These are phyloP conservation scores for Periconia sp. DNA, from an alignment of 2,329 filamentous ascomycete genomes.

Conservation along the genomic window DNA sequence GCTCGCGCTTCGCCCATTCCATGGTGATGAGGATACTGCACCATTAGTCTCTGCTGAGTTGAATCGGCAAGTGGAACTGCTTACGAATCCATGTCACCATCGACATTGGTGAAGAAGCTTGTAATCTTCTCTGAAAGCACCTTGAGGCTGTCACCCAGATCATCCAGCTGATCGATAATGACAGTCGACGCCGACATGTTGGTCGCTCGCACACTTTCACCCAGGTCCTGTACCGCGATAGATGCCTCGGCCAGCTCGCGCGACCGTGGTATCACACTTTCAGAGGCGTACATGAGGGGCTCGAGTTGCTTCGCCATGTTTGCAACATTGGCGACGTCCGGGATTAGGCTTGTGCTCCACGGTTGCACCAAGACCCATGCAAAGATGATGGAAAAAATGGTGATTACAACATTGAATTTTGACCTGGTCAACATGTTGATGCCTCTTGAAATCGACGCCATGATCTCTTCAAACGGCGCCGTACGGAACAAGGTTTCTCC, in stretches of 20 bases:
- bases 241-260: slow-evolving; percentile 87
- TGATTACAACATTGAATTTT: slow-evolving; percentile 66
- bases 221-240: slow-evolving; percentile 91
- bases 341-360: slow-evolving; percentile 66
- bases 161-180: slow-evolving; percentile 84
- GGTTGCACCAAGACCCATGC: slow-evolving; percentile 69
- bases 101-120: slow-evolving; percentile 89
- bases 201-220: slow-evolving; percentile 83
- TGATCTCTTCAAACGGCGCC: slow-evolving; percentile 76
- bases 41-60: slow-evolving; percentile 13
- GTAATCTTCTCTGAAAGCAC: slow-evolving; percentile 82
- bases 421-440: slow-evolving; percentile 67
- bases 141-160: slow-evolving; percentile 82
- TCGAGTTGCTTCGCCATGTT: slow-evolving; percentile 89
- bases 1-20: slow-evolving; percentile 91
- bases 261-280: slow-evolving; percentile 83
- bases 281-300: slow-evolving; percentile 91
- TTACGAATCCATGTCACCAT: slow-evolving; percentile 85
- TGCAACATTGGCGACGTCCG: slow-evolving; percentile 88
- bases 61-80: slow-evolving; percentile 19
- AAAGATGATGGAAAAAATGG: slow-evolving; percentile 63
- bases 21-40: slow-evolving; percentile 83
- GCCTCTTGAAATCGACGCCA: slow-evolving; percentile 64
- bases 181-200: slow-evolving; percentile 89
- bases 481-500: slow-evolving; percentile 87